Base-by-base conservation (phyloP, 148 eudicot species). In the Simmondsia chinensis region DNA sequence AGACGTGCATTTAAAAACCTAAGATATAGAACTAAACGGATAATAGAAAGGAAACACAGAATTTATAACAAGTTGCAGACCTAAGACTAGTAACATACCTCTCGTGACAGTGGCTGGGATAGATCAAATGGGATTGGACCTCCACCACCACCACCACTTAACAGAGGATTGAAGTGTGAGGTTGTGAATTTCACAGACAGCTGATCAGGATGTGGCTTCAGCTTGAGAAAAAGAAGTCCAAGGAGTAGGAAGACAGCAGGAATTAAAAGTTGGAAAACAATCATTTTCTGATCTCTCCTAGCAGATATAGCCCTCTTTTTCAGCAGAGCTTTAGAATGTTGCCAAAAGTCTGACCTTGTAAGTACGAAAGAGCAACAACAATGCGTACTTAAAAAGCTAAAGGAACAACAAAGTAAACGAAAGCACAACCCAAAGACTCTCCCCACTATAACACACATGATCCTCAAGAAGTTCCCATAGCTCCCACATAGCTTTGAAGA, bases 111-210 rank as follows among this genome's bases (percentile, higher is more conserved):
- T 25, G 72, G 77, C 60, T 50, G 61, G 26, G 82, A 65, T 36
- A 82, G 66, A 65, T 93, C 89, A 67, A 68, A 93, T 40, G 99
- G 99, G 60, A 93, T 80, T 16, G 99, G 99, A 49, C 88, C 88
- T 17, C 83, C 89, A 21, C 99, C 99, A 53, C 94, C 99, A 25
- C 80, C 84, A 51, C 96, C 96, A 57, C 79, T 60, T 53, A 93
- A 50, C 30, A 86, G 51, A 59, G 99, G 96, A 74, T 93, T 93
- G 47, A 93, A 93, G 50, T 77, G 23, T 36, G 83, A 72, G 54
- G 99, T 86, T 46, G 99, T 93, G 53, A 93, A 72, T 26, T 67
- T 75, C 17, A 93, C 20, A 48, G 96, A 73, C 50, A 69, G 73
- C 72, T 82, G 86, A 56, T 93, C 91, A 51, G 94, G 99, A 48